Percentiles rank a stretch among this genome's conserved stretches.
These are phyloP conservation scores for Hanseniaspora lachancei DNA, from an alignment of 805 yeast genomes.

Conservation along the genomic window DNA sequence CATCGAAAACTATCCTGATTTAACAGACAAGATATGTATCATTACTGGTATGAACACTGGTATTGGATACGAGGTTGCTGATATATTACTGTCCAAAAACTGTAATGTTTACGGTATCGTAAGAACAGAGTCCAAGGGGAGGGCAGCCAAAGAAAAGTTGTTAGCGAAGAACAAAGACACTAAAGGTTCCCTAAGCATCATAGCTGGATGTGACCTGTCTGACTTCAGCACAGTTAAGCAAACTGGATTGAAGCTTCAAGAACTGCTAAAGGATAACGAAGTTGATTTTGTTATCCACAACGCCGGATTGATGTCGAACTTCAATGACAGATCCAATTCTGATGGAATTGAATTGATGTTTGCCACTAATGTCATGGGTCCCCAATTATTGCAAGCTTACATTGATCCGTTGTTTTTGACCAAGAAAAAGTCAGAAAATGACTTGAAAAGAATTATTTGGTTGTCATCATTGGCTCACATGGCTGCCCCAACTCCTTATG, in stretches of 20 bases:
- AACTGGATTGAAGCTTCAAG: slow-evolving; percentile 21
- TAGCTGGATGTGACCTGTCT: slow-evolving; percentile 27
- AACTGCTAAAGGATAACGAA: slow-evolving; percentile 16
- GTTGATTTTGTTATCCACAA: slow-evolving; percentile 27
- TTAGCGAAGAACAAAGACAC: slow-evolving; percentile 20
- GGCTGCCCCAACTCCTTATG: slow-evolving; percentile 22
- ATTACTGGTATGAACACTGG: slow-evolving; percentile 34
- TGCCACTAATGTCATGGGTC: slow-evolving; percentile 30
- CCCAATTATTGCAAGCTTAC: slow-evolving; percentile 29
- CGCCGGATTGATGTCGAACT: slow-evolving; percentile 29
- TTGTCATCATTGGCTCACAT: slow-evolving; percentile 28
- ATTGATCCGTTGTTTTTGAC: slow-evolving; percentile 28
- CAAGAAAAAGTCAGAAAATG: slow-evolving; percentile 18
- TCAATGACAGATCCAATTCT: slow-evolving; percentile 20
- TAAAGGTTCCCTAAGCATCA: slow-evolving; percentile 20
- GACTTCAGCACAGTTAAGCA: slow-evolving; percentile 29
- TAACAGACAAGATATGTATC: slow-evolving; percentile 29
- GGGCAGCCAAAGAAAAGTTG: slow-evolving; percentile 23
- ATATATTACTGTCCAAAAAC: slow-evolving; percentile 24
- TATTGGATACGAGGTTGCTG: slow-evolving; percentile 24
- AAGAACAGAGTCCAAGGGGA: slow-evolving; percentile 27
- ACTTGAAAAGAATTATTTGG: slow-evolving; percentile 30
- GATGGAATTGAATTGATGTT: slow-evolving; percentile 30
- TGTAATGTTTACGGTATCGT: slow-evolving; percentile 26
- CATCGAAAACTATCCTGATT: slow-evolving; percentile 28